These are phyloP conservation scores for Ramularia endophylla DNA, from an alignment of 2,329 filamentous ascomycete species.

Conservation along the genomic window DNA sequence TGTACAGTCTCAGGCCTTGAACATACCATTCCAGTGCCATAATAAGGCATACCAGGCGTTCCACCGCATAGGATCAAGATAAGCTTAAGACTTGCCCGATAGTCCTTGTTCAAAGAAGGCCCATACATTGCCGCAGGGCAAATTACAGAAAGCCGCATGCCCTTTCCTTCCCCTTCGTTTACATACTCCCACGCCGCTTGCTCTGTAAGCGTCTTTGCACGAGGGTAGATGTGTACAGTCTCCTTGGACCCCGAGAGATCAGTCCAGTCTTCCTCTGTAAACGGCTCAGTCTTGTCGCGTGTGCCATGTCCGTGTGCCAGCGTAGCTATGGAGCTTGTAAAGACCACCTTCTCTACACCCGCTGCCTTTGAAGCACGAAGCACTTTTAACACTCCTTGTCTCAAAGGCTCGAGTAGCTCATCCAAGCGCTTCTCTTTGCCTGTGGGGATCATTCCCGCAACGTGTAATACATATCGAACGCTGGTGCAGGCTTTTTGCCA, in stretches of 20 bases:
- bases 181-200: conserved; percentile 14
- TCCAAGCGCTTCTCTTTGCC: conserved; percentile 14
- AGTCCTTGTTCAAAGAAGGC: conserved; percentile 11
- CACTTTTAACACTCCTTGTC: conserved; percentile 10
- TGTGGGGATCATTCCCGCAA: conserved; percentile 14
- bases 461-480: conserved; percentile 10
- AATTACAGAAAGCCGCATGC: conserved; percentile 10
- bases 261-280: conserved; percentile 16
- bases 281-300: conserved; percentile 10
- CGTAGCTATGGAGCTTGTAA: conserved; percentile 14
- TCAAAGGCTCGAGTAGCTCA: conserved; percentile 10
- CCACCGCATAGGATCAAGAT: conserved; percentile 10
- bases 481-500: conserved; percentile 12
- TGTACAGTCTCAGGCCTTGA: background rate
- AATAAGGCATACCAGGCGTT: conserved; percentile 13
- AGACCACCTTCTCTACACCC: conserved; percentile 9
- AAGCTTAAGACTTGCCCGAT: conserved; percentile 13
- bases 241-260: conserved; percentile 14
- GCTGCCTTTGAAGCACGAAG: conserved; percentile 9
- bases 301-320: conserved; percentile 14
- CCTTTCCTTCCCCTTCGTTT: conserved; percentile 1
- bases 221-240: conserved; percentile 15
- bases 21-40: conserved; percentile 12
- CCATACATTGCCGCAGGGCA: conserved; percentile 13
- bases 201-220: conserved; percentile 15